Evolutionary conservation across 2,329 filamentous ascomycete species (phyloP).

Genomic region (Drechslera avenae): DNA sequence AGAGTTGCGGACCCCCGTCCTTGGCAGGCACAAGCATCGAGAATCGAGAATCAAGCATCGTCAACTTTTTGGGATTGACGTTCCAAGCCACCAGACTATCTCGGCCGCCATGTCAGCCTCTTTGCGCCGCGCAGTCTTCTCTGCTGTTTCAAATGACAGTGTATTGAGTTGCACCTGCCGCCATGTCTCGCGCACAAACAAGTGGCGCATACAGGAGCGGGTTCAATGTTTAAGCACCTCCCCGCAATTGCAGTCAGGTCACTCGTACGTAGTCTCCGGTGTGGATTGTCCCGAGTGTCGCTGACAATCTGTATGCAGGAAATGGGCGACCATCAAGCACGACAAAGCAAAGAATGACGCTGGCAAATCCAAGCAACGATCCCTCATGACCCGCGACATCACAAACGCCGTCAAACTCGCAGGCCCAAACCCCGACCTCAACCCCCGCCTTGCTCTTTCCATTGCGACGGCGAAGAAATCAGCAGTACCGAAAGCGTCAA

Average conservation of each 20-base stretch:
- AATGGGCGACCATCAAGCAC: constrained; percentile 96
- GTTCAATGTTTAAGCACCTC: constrained; percentile 37
- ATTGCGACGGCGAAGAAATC: constrained; percentile 82
- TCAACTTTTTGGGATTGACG: constrained; percentile 21
- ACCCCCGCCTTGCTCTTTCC: constrained; percentile 74
- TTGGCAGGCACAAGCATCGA: constrained; percentile 30
- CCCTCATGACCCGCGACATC: constrained; percentile 72
- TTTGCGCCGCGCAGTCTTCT: constrained; percentile 25
- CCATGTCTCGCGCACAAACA: constrained; percentile 12
- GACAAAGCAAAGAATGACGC: constrained; percentile 87
- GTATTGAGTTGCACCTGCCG: constrained; percentile 28
- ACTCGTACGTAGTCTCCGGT: constrained; percentile 33
- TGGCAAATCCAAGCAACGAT: constrained; percentile 75
- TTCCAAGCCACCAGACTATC: neutral
- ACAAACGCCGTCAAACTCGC: constrained; percentile 75
- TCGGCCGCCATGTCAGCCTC: constrained; percentile 28
- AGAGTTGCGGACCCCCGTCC: constrained; percentile 34
- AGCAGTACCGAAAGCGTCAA: constrained; percentile 80
- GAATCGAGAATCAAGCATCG: too few species aligned
- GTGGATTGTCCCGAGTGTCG: neutral
- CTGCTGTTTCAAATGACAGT: constrained; percentile 15
- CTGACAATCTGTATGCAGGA: constrained; percentile 56
- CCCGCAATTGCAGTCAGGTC: constrained; percentile 37
- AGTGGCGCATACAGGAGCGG: constrained; percentile 22
- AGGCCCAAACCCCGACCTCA: constrained; percentile 73